A percentile compares a stretch with the other conserved stretches of the same genome.
These are phyloP conservation scores for Artemisia argyi DNA, from an alignment of 129 eudicot genomes.

Conservation along the genomic window DNA sequence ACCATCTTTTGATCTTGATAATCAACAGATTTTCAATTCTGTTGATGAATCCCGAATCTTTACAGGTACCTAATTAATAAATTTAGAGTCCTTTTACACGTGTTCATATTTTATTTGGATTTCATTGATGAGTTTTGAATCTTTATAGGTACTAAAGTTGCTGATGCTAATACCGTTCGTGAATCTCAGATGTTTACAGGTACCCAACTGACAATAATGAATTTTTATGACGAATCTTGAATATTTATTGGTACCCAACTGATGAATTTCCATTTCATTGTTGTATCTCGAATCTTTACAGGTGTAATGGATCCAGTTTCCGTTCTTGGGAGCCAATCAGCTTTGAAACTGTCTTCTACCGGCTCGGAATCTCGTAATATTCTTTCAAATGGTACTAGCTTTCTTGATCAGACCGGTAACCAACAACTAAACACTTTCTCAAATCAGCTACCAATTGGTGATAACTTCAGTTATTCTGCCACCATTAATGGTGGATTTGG, in stretches of 20 bases:
- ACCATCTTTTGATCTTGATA: slow-evolving; percentile 58
- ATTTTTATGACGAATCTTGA: slow-evolving; percentile 37
- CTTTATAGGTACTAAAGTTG: slow-evolving; percentile 22
- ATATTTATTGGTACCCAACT: slow-evolving; percentile 34
- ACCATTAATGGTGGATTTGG: slow-evolving; percentile 26
- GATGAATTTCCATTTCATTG: slow-evolving; percentile 27
- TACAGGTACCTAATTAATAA: slow-evolving; percentile 36
- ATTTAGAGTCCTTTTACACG: slow-evolving; percentile 38
- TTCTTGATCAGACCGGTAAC: slow-evolving; percentile 42
- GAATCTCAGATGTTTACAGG: slow-evolving; percentile 32
- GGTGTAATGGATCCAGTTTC: slow-evolving; percentile 38
- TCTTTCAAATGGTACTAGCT: slow-evolving; percentile 35
- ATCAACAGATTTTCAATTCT: slow-evolving; percentile 41
- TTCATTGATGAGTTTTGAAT: slow-evolving; percentile 23
- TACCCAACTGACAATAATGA: slow-evolving; percentile 12
- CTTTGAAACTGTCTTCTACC: slow-evolving; percentile 44
- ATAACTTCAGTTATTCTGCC: slow-evolving; percentile 43
- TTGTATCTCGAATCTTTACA: slow-evolving; percentile 29
- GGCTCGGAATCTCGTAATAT: slow-evolving; percentile 46
- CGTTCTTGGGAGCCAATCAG: slow-evolving; percentile 38
- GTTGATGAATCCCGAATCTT: slow-evolving; percentile 44
- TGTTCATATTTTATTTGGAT: slow-evolving; percentile 28
- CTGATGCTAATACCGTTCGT: slow-evolving; percentile 37
- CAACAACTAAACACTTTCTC: slow-evolving; percentile 43
- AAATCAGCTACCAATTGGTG: slow-evolving; percentile 30